These are phyloP conservation scores for Tephrocybe sp. DNA, from an alignment of 768 basidiomycete genomes.

Conservation along the genomic window DNA sequence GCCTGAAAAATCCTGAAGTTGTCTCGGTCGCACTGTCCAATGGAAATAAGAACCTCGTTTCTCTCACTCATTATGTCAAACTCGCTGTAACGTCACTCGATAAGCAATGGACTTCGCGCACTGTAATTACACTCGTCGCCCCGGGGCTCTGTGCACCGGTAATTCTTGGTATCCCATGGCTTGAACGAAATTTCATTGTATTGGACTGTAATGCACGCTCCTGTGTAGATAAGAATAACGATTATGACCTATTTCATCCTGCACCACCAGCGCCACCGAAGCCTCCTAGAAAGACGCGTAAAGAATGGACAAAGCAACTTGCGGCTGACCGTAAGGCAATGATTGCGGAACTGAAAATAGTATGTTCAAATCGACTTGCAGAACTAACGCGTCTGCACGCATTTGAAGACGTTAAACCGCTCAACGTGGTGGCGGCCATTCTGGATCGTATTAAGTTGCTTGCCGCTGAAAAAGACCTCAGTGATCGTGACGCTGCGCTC, in stretches of 20 bases:
- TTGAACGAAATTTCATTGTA: constrained; percentile 25
- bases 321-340: neutral
- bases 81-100: neutral
- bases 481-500: neutral
- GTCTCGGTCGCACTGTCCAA: neutral
- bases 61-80: neutral
- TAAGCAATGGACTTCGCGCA: neutral
- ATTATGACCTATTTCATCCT: neutral
- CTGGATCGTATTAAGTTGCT: too few species aligned
- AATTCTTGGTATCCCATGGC: constrained; percentile 22
- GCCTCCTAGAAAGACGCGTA: too few species aligned
- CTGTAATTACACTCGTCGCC: neutral
- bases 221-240: neutral
- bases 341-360: neutral
- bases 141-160: neutral
- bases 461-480: too few species aligned
- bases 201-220: neutral
- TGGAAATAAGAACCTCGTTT: neutral
- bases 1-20: neutral
- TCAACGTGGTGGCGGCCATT: too few species aligned
- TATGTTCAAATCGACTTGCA: neutral
- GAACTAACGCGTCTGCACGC: neutral
- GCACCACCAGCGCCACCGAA: neutral
- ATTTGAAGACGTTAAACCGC: neutral
- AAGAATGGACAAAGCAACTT: neutral